These are phyloP conservation scores for Senna tora DNA, from an alignment of 306 rosid species.

Conservation along the genomic window DNA sequence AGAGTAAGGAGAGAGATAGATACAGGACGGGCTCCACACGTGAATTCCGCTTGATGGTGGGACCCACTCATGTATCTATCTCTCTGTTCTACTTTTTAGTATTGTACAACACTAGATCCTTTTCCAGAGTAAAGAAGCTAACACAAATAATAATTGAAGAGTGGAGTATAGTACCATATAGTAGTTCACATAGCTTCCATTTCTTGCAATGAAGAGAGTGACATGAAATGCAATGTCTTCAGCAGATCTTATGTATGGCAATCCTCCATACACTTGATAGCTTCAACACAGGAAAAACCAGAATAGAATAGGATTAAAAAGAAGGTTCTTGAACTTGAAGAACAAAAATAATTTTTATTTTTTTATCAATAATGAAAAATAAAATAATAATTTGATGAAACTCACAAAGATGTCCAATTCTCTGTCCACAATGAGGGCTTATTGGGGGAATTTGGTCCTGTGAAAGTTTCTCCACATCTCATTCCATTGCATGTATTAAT, in stretches of 20 bases:
- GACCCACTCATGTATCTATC: too few species aligned
- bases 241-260: conserved; percentile 72
- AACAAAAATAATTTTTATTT: too few species aligned
- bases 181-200: conserved; percentile 86
- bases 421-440: conserved; percentile 81
- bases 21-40: too few species aligned
- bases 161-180: conserved; percentile 64
- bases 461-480: conserved; percentile 72
- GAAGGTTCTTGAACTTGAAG: background rate
- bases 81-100: too few species aligned
- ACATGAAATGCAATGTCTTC: conserved; percentile 84
- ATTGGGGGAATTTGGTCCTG: conserved; percentile 74
- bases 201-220: conserved; percentile 80
- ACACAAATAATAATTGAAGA: too few species aligned
- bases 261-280: conserved; percentile 69
- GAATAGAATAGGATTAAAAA: background rate
- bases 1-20: too few species aligned
- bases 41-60: too few species aligned
- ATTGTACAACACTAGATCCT: too few species aligned
- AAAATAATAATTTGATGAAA: background rate
- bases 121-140: too few species aligned
- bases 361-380: too few species aligned
- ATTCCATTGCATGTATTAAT: conserved; percentile 84
- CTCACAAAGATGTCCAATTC: conserved; percentile 80
- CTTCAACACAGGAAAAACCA: conserved; percentile 39